Percentiles rank a stretch among this genome's conserved stretches.
phyloP scores from a whole-genome alignment of 1,284 basidiomycete species.

The Rhodotorula sp. region DNA sequence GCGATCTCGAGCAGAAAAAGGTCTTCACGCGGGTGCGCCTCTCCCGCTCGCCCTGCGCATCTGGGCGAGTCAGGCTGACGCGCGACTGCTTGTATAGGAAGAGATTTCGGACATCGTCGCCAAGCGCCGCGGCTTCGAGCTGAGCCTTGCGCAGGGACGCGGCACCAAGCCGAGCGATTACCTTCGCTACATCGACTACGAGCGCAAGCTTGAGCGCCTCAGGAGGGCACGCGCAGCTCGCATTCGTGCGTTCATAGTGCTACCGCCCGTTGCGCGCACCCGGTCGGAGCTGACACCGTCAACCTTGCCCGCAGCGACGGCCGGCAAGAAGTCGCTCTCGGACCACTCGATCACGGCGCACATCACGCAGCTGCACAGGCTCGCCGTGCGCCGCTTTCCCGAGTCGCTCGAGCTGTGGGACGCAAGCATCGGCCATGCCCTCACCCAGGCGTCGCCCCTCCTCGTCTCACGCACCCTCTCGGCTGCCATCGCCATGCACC shows the following conservation, averaged over 20 bases:
- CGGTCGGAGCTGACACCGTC: neutral
- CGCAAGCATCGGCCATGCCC: constrained; percentile 45
- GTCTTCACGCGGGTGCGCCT: constrained; percentile 76
- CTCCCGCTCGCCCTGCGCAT: neutral
- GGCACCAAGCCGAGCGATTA: constrained; percentile 62
- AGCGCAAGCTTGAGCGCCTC: constrained; percentile 82
- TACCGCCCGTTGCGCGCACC: neutral
- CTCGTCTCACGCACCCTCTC: constrained; percentile 46
- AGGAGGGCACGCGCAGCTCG: constrained; percentile 70
- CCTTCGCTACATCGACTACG: constrained; percentile 87
- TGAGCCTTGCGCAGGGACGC: constrained; percentile 59
- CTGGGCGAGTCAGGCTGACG: neutral
- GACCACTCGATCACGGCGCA: constrained; percentile 49
- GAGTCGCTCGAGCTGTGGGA: constrained; percentile 45
- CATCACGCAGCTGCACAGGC: constrained; percentile 46
- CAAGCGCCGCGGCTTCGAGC: constrained; percentile 81
- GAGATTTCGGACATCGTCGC: constrained; percentile 85
- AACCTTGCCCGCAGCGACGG: constrained; percentile 21
- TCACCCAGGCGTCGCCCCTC: constrained; percentile 42
- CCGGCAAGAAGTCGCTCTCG: constrained; percentile 43
- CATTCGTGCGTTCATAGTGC: constrained; percentile 61
- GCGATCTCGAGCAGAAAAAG: constrained; percentile 83
- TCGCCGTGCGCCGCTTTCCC: constrained; percentile 46
- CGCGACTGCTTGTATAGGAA: constrained; percentile 53
- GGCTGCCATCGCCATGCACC: constrained; percentile 47